A percentile compares a stretch with the other conserved stretches of the same genome.
phyloP scores from a whole-genome alignment of 2,329 filamentous ascomycete species.

The Pseudopyrenochaeta lycopersici region DNA sequence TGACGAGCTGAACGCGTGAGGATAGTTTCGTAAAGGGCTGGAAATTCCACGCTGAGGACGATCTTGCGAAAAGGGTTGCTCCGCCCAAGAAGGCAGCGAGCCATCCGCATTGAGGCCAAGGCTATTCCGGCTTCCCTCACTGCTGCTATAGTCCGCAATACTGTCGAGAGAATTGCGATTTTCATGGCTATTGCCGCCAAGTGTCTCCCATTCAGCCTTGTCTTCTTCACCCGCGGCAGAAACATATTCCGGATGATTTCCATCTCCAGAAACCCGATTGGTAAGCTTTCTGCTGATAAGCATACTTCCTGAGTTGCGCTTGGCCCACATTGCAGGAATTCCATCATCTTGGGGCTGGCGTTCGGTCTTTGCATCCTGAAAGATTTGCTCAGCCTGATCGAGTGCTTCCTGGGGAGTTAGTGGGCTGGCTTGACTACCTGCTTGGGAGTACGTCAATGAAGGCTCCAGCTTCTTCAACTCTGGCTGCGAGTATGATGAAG shows the following conservation, averaged over 20 bases:
- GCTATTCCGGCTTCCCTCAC: slow-evolving; percentile 32
- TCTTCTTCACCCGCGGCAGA: slow-evolving; percentile 20
- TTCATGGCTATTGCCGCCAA: slow-evolving; percentile 29
- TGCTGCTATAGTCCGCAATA: slow-evolving; percentile 46
- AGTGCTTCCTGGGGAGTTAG: slow-evolving; percentile 37
- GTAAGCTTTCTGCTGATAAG: slow-evolving; percentile 21
- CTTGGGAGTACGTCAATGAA: slow-evolving; percentile 42
- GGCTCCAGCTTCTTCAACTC: slow-evolving; percentile 18
- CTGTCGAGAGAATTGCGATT: slow-evolving; percentile 35
- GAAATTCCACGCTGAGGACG: slow-evolving; percentile 34
- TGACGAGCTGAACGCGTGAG: slow-evolving; percentile 41
- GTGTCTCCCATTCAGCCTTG: slow-evolving; percentile 47
- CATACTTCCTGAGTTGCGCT: slow-evolving; percentile 36
- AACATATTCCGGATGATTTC: slow-evolving; percentile 2
- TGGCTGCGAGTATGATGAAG: slow-evolving; percentile 34
- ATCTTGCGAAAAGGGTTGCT: slow-evolving; percentile 15
- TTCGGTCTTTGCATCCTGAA: slow-evolving; percentile 22
- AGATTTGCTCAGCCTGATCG: slow-evolving; percentile 42
- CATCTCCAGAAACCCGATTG: slow-evolving; percentile 8
- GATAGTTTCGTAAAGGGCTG: slow-evolving; percentile 28
- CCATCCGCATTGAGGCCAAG: slow-evolving; percentile 19
- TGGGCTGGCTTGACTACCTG: slow-evolving; percentile 13
- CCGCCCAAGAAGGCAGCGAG: slow-evolving; percentile 18
- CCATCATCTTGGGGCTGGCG: slow-evolving; percentile 7
- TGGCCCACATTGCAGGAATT: slow-evolving; percentile 47